Conservation (phyloP, 495 filamentous ascomycete species). For the Podospora didyma region DNA sequence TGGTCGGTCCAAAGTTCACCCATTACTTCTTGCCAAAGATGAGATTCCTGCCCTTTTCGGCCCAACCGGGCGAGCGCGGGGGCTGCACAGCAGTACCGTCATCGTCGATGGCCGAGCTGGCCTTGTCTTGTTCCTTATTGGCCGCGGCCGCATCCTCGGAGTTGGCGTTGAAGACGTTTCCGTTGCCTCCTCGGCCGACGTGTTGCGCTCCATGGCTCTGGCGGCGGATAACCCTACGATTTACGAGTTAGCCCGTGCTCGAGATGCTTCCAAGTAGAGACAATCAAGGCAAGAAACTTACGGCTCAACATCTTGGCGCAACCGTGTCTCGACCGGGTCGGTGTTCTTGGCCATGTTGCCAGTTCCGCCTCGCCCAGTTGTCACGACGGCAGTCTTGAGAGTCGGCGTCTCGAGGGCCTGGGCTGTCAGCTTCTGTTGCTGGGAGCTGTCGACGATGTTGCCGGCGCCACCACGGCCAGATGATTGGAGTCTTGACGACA, state of each 20-base stretch:
- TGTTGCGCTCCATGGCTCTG: conserved; percentile 36
- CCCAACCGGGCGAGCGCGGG: conserved; percentile 35
- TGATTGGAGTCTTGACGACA: conserved; percentile 37
- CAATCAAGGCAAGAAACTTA: conserved; percentile 22
- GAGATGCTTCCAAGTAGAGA: conserved; percentile 13
- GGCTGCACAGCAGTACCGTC: conserved; percentile 6
- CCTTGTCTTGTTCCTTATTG: conserved; percentile 35
- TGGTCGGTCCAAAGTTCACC: no score
- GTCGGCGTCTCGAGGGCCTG: conserved; percentile 73
- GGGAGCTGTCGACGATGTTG: conserved; percentile 65
- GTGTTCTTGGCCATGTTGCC: conserved; percentile 72
- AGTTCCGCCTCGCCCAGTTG: conserved; percentile 62
- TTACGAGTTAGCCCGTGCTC: conserved; percentile 1
- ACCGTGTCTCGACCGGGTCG: conserved; percentile 66
- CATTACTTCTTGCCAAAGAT: conserved; percentile 47
- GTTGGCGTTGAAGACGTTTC: conserved; percentile 45
- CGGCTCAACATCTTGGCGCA: conserved; percentile 75
- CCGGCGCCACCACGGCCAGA: conserved; percentile 59
- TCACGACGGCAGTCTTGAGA: conserved; percentile 76
- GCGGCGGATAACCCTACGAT: conserved; percentile 34
- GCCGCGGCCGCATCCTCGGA: conserved; percentile 31
- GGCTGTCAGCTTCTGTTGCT: conserved; percentile 42
- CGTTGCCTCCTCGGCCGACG: conserved; percentile 54
- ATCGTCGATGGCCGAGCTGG: conserved; percentile 22
- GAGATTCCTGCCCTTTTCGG: conserved; percentile 48